A percentile compares a stretch with the other conserved stretches of the same genome.
phyloP scores from a whole-genome alignment of 2,329 filamentous ascomycete species.

The Zymoseptoria passerinii region DNA sequence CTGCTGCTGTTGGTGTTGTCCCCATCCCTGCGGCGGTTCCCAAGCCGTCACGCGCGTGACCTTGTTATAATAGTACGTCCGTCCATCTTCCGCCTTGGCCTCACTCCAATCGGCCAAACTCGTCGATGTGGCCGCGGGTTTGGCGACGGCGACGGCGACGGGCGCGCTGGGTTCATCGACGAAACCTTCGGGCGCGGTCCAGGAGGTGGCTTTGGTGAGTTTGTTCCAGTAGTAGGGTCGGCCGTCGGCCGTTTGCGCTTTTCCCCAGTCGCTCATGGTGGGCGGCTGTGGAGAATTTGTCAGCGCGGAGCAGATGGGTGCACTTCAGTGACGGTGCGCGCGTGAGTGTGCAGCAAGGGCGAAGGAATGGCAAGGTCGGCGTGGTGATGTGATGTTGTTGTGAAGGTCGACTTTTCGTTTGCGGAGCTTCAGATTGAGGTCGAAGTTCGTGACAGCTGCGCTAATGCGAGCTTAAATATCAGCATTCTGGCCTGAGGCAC shows the following conservation, averaged over 20 bases:
- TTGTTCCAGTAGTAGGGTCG: constrained; percentile 87
- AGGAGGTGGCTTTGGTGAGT: constrained; percentile 79
- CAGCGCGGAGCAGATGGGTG: not conserved
- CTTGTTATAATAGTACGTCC: constrained; percentile 89
- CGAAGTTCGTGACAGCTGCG: not conserved
- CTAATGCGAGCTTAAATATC: not conserved
- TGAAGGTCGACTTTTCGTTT: not conserved
- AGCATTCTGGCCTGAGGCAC: not conserved
- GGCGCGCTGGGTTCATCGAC: constrained; percentile 54
- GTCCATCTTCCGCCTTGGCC: constrained; percentile 76
- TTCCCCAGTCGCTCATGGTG: constrained; percentile 23
- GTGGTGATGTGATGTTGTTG: not conserved
- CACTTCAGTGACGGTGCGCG: not conserved
- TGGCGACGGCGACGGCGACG: constrained; percentile 47
- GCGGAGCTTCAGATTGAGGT: not conserved
- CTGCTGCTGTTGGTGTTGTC: constrained; percentile 7
- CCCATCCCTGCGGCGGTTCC: constrained; percentile 61
- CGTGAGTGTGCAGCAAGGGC: not conserved
- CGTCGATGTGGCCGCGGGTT: constrained; percentile 52
- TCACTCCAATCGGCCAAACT: constrained; percentile 67
- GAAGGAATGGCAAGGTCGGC: not conserved
- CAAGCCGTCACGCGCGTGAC: constrained; percentile 88
- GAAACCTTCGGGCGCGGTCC: constrained; percentile 78
- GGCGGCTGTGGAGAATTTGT: not conserved
- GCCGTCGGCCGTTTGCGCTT: constrained; percentile 40